Conservation (phyloP, 805 yeast species). For the Yarrowia keelungensis region DNA sequence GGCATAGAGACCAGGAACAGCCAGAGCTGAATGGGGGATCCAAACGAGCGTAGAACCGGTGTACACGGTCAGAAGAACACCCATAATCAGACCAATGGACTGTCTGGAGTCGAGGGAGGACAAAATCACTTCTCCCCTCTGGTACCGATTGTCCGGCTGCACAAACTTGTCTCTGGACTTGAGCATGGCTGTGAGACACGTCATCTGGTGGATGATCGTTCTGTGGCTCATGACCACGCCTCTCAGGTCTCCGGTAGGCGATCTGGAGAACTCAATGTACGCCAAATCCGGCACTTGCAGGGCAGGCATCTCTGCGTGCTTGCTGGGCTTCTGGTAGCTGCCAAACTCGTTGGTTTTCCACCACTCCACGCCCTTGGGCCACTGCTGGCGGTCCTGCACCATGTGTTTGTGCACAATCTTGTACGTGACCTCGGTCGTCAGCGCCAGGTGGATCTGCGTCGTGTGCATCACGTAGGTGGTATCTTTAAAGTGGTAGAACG, state of each 20-base stretch:
- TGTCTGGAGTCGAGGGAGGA: constrained; percentile 73
- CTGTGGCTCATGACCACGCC: constrained; percentile 94
- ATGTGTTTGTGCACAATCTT: constrained; percentile 74
- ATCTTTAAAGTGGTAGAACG: constrained; percentile 71
- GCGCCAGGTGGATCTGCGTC: constrained; percentile 77
- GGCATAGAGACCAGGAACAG: constrained; percentile 86
- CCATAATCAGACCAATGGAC: constrained; percentile 85
- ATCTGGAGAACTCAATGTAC: constrained; percentile 88
- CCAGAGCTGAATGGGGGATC: constrained; percentile 76
- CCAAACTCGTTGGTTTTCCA: constrained; percentile 93
- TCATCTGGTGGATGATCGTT: constrained; percentile 88
- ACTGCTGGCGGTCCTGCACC: constrained; percentile 56
- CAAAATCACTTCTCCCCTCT: constrained; percentile 57
- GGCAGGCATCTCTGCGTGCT: constrained; percentile 65
- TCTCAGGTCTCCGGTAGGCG: constrained; percentile 87
- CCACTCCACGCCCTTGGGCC: constrained; percentile 77
- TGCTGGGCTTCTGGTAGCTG: constrained; percentile 62
- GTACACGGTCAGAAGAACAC: constrained; percentile 79
- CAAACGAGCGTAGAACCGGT: constrained; percentile 83
- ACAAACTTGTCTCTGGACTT: constrained; percentile 51
- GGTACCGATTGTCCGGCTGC: constrained; percentile 54
- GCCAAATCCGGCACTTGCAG: constrained; percentile 83
- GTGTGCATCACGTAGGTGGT: constrained; percentile 72
- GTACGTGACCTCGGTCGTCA: constrained; percentile 80
- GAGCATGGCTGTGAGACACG: constrained; percentile 70